Conservation (phyloP, 208 protist genomes). For the Wallacemonas sp. region DNA sequence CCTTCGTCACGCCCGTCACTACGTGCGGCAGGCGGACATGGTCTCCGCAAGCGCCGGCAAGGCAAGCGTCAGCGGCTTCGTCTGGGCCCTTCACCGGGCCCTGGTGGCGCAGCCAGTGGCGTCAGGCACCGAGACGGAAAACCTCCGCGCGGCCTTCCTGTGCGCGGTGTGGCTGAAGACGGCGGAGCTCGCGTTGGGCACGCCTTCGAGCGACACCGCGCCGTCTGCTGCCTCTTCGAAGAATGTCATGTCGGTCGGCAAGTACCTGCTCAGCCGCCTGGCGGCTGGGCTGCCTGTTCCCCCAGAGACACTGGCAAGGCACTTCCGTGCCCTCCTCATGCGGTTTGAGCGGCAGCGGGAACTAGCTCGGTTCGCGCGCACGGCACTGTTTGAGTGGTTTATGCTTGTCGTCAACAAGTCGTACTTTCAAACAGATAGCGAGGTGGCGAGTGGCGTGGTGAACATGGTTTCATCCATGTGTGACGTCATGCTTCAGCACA, state of each 20-base stretch:
- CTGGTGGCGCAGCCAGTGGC: slow-evolving; percentile 40
- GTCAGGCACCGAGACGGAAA: slow-evolving; percentile 40
- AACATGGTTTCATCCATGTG: slow-evolving; percentile 45
- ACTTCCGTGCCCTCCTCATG: slow-evolving; percentile 42
- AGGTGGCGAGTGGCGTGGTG: slow-evolving; percentile 34
- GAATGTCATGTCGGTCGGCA: slow-evolving; percentile 49
- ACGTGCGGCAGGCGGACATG: slow-evolving; percentile 24
- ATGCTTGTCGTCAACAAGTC: slow-evolving; percentile 45
- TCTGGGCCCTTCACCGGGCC: slow-evolving; percentile 55
- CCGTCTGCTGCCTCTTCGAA: slow-evolving; percentile 21
- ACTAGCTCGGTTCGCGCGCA: slow-evolving; percentile 30
- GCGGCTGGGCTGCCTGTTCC: slow-evolving; percentile 57
- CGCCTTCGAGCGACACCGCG: slow-evolving; percentile 2
- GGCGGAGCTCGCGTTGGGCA: slow-evolving; percentile 36
- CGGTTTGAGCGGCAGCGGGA: slow-evolving; percentile 30
- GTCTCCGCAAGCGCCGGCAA: slow-evolving; percentile 24
- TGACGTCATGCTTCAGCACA: slow-evolving; percentile 44
- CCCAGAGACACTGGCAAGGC: slow-evolving; percentile 33
- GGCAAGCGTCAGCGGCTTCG: slow-evolving; percentile 48
- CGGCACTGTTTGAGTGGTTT: slow-evolving; percentile 67
- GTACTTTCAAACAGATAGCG: slow-evolving; percentile 40
- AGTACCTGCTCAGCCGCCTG: slow-evolving; percentile 64
- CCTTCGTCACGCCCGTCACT: slow-evolving; percentile 34
- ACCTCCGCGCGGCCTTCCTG: slow-evolving; percentile 43
- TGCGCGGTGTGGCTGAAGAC: slow-evolving; percentile 62